Evolutionary conservation across 257 asterid genomes (phyloP).

Genomic region (Solanum dulcamara): DNA sequence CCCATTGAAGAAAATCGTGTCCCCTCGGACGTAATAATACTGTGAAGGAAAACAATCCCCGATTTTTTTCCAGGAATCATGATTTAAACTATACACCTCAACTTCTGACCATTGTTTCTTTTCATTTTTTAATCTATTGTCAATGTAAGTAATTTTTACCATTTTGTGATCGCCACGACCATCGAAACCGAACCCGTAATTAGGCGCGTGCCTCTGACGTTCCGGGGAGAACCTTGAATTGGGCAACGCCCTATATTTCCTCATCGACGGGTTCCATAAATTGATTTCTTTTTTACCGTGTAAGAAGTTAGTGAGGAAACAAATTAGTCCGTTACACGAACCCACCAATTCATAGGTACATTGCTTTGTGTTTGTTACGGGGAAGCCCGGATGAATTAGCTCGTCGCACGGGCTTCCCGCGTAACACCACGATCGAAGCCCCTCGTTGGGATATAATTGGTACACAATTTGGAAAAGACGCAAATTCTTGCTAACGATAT

Average conservation of each 20-base stretch:
- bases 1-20: neutral
- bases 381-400: neutral
- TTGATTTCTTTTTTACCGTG: neutral
- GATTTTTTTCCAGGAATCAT: neutral
- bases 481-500: neutral
- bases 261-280: neutral
- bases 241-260: neutral
- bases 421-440: neutral
- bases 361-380: neutral
- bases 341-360: neutral
- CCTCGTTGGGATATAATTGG: neutral
- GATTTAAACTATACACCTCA: neutral
- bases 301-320: neutral
- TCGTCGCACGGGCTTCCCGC: neutral
- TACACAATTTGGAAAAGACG: neutral
- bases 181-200: neutral
- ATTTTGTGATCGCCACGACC: neutral
- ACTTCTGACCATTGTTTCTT: neutral
- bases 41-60: neutral
- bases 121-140: neutral
- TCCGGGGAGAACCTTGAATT: neutral
- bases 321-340: neutral
- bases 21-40: neutral
- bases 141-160: neutral
- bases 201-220: neutral